These are phyloP conservation scores for Ensete ventricosum DNA, from an alignment of 176 grass and related monocot species.

Conservation along the genomic window DNA sequence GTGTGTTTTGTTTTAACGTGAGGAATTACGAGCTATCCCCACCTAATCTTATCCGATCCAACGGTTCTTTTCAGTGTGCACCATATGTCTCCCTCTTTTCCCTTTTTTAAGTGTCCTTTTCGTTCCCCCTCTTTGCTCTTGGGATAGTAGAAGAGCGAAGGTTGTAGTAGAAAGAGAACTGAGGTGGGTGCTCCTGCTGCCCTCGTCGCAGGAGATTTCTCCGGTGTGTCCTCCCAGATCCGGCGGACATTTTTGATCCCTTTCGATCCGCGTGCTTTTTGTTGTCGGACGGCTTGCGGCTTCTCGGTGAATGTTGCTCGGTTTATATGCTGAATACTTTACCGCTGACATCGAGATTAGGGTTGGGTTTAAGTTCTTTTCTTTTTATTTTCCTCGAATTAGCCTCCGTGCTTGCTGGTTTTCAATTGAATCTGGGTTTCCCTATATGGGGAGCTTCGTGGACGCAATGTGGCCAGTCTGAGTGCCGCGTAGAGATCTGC, in stretches of 20 bases:
- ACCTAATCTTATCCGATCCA: too few species aligned
- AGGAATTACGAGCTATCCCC: too few species aligned
- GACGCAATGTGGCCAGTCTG: not conserved
- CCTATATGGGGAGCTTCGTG: too few species aligned
- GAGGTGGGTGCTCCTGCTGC: not conserved
- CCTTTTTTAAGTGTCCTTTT: too few species aligned
- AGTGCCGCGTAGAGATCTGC: not conserved
- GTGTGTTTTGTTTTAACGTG: too few species aligned
- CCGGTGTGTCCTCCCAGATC: not conserved
- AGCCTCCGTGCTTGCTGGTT: not conserved
- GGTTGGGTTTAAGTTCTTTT: not conserved
- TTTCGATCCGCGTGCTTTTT: not conserved
- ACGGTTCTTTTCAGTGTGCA: too few species aligned
- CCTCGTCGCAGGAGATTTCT: not conserved
- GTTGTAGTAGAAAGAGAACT: not conserved
- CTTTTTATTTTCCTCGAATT: not conserved
- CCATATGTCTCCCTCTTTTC: too few species aligned
- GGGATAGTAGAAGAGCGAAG: not conserved
- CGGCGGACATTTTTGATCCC: not conserved
- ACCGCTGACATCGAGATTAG: not conserved
- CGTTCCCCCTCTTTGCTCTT: too few species aligned
- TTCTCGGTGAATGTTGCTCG: not conserved
- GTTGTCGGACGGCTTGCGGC: not conserved
- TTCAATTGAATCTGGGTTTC: not conserved
- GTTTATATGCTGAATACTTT: not conserved